These are phyloP conservation scores for Przewalskia tangutica DNA, from an alignment of 257 asterid species.

Conservation along the genomic window DNA sequence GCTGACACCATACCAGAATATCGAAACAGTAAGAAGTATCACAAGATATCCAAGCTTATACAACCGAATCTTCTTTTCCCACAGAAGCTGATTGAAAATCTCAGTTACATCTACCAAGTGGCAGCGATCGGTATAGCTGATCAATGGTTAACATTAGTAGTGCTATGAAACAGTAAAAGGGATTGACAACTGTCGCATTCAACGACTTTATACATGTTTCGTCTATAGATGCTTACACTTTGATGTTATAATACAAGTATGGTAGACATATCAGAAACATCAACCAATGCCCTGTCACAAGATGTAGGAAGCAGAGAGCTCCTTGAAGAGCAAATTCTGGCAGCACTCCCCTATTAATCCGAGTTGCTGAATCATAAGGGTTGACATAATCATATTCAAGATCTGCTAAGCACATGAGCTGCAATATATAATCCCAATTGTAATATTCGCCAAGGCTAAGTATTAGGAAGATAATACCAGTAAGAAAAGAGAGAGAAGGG, in stretches of 20 bases:
- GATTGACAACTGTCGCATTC: neutral
- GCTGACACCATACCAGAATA: slow-evolving; percentile 40
- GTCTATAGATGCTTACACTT: slow-evolving; percentile 34
- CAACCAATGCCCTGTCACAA: slow-evolving; percentile 73
- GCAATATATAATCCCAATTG: slow-evolving; percentile 18
- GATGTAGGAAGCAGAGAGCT: slow-evolving; percentile 62
- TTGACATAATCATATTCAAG: slow-evolving; percentile 77
- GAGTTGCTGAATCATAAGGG: slow-evolving; percentile 76
- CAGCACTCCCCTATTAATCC: slow-evolving; percentile 55
- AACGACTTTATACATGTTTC: neutral
- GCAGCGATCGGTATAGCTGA: slow-evolving; percentile 40
- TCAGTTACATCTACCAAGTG: slow-evolving; percentile 84
- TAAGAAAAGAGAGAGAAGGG: neutral
- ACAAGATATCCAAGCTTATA: slow-evolving; percentile 68
- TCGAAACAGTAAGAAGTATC: slow-evolving; percentile 42
- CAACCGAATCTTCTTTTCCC: slow-evolving; percentile 55
- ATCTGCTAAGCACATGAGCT: slow-evolving; percentile 88
- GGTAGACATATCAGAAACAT: slow-evolving; percentile 70
- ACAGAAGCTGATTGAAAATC: slow-evolving; percentile 68
- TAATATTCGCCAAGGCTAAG: slow-evolving; percentile 3
- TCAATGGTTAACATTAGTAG: slow-evolving; percentile 12
- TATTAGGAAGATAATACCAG: neutral
- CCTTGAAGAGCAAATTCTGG: slow-evolving; percentile 65
- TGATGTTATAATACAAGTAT: slow-evolving; percentile 44
- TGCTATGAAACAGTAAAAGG: neutral